Evolutionary conservation across 202 grass and related monocot genomes (phyloP).

Genomic region (Hordeum pubiflorum): DNA sequence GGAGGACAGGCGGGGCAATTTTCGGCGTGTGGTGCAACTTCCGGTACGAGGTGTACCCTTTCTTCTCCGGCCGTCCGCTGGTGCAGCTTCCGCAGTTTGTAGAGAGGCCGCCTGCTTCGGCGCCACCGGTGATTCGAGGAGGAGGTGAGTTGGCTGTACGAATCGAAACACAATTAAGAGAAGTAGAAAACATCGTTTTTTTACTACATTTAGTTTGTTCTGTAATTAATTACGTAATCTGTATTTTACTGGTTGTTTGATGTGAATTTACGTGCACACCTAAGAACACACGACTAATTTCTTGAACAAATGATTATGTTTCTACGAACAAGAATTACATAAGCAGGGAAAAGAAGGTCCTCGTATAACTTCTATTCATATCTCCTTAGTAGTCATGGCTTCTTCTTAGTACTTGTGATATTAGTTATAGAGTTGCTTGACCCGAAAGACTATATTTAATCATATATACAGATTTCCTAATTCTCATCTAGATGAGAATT

Average conservation of each 20-base stretch:
- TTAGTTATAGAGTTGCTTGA: background rate
- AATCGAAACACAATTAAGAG: background rate
- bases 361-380: background rate
- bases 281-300: background rate
- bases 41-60: slow-evolving; percentile 51
- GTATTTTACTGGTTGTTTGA: background rate
- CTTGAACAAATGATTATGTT: background rate
- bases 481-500: no score
- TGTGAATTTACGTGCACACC: background rate
- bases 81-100: slow-evolving; percentile 29
- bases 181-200: no score
- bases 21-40: slow-evolving; percentile 39
- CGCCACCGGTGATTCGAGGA: background rate
- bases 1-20: slow-evolving; percentile 27
- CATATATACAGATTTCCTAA: no score
- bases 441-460: background rate
- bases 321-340: background rate
- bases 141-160: slow-evolving; percentile 1
- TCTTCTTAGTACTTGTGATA: background rate
- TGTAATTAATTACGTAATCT: background rate
- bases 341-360: background rate
- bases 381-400: background rate
- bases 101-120: background rate
- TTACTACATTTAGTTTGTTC: background rate
- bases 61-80: slow-evolving; percentile 40